Conservation (phyloP, 768 basidiomycete species). For the Tricholoma matsutake region DNA sequence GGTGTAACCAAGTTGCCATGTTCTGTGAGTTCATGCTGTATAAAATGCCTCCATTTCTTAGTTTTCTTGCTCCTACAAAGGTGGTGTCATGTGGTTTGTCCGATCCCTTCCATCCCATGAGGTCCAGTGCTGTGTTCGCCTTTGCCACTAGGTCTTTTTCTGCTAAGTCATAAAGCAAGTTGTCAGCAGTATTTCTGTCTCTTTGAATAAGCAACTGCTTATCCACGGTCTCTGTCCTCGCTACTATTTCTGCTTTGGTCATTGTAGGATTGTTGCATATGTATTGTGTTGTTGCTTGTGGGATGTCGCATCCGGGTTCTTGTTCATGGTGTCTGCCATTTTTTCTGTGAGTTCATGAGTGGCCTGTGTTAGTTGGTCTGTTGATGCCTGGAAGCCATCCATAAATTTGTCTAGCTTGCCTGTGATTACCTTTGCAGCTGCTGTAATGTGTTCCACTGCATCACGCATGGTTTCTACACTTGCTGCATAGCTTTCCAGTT, state of each 20-base stretch:
- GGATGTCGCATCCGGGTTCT: not conserved
- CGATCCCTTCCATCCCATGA: not conserved
- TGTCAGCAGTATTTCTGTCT: not conserved
- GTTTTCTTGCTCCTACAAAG: not conserved
- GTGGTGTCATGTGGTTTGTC: not conserved
- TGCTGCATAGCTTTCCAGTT: not conserved
- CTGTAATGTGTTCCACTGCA: not conserved
- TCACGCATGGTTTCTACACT: not conserved
- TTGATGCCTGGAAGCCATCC: not conserved
- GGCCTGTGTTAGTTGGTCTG: not conserved
- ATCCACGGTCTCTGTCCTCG: not conserved
- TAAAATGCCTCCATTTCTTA: not conserved
- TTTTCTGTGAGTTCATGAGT: not conserved
- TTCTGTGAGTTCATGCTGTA: not conserved
- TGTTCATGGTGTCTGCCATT: not conserved
- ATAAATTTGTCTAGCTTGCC: not conserved
- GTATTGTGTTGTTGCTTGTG: not conserved
- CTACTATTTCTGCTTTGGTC: not conserved
- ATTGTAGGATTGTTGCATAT: not conserved
- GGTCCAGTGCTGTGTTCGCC: too few species aligned
- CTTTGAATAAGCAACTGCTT: too few species aligned
- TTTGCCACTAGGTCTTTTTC: not conserved
- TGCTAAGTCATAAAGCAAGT: not conserved
- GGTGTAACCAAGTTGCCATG: not conserved
- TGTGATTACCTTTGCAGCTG: not conserved